A percentile compares a stretch with the other conserved stretches of the same genome.
Conservation (phyloP, 2,329 filamentous ascomycete genomes). For the Phoma sp. region DNA sequence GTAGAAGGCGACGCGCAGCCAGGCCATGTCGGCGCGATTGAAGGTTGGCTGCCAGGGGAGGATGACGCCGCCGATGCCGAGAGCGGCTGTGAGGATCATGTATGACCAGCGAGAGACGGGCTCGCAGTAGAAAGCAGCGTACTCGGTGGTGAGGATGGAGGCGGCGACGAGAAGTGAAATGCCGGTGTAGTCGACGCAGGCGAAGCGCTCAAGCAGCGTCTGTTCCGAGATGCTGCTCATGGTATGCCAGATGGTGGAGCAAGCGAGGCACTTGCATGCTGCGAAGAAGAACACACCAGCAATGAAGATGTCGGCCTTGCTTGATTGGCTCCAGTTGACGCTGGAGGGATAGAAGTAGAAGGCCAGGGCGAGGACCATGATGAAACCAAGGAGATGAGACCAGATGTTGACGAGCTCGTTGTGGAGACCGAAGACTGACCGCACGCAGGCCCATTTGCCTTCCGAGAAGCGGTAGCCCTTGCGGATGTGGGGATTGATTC, state of each 20-base stretch:
- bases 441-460: constrained; percentile 86
- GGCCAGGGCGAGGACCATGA: constrained; percentile 85
- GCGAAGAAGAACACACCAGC: constrained; percentile 96
- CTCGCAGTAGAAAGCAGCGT: constrained; percentile 98
- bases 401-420: constrained; percentile 99
- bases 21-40: constrained; percentile 90
- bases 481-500: constrained; percentile 91
- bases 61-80: constrained; percentile 87
- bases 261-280: constrained; percentile 91
- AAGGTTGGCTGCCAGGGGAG: constrained; percentile 96
- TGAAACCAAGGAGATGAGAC: constrained; percentile 89
- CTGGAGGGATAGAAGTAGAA: constrained; percentile 96
- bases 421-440: constrained; percentile 80
- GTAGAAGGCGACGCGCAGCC: constrained; percentile 91
- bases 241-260: constrained; percentile 96
- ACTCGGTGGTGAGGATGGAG: constrained; percentile 97
- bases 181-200: constrained; percentile 97
- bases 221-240: constrained; percentile 97
- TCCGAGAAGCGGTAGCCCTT: constrained; percentile 93
- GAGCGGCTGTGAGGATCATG: constrained; percentile 77
- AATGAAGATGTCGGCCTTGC: constrained; percentile 86
- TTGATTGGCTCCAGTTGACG: constrained; percentile 83
- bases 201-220: constrained; percentile 88
- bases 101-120: constrained; percentile 85
- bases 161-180: constrained; percentile 94